phyloP scores from a whole-genome alignment of 2,329 filamentous ascomycete genomes.

The Cercospora sesami region DNA sequence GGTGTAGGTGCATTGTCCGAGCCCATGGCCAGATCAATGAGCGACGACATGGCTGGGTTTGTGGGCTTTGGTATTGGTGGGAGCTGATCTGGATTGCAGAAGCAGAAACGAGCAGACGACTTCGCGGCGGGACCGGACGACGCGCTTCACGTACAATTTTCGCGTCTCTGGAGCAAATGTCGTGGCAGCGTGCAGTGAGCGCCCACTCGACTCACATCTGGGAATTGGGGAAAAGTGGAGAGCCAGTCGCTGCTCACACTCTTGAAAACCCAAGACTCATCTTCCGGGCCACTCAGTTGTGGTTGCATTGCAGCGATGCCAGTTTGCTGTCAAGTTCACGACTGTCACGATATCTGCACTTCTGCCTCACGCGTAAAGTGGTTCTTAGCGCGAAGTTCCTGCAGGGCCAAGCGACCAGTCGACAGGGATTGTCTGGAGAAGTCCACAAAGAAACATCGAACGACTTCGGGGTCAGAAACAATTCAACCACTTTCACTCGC shows the following conservation, averaged over 20 bases:
- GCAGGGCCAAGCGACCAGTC: background rate
- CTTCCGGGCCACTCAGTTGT: background rate
- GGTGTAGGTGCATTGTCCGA: slow-evolving; percentile 45
- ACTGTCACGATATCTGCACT: slow-evolving; percentile 9
- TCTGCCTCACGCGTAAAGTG: slow-evolving; percentile 9
- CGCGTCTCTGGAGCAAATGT: slow-evolving; percentile 11
- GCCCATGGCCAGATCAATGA: slow-evolving; percentile 52
- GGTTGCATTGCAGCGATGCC: background rate
- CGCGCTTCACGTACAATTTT: slow-evolving; percentile 12
- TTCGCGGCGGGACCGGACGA: slow-evolving; percentile 5
- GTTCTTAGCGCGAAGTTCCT: background rate
- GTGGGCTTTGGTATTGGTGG: background rate
- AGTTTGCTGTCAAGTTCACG: background rate
- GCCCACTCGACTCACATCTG: background rate
- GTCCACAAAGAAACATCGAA: slow-evolving; percentile 17
- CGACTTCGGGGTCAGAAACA: slow-evolving; percentile 12
- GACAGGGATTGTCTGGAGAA: slow-evolving; percentile 12
- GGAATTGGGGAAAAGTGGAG: background rate
- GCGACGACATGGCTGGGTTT: slow-evolving; percentile 49
- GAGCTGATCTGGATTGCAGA: background rate
- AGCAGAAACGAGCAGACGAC: slow-evolving; percentile 8
- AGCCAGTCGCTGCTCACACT: background rate
- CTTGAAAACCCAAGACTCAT: background rate
- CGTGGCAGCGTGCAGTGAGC: background rate
- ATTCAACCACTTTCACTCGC: slow-evolving; percentile 9